A percentile compares a stretch with the other conserved stretches of the same genome.
Evolutionary conservation across 495 filamentous ascomycete species (phyloP).

Genomic region (Annulohypoxylon bovei): DNA sequence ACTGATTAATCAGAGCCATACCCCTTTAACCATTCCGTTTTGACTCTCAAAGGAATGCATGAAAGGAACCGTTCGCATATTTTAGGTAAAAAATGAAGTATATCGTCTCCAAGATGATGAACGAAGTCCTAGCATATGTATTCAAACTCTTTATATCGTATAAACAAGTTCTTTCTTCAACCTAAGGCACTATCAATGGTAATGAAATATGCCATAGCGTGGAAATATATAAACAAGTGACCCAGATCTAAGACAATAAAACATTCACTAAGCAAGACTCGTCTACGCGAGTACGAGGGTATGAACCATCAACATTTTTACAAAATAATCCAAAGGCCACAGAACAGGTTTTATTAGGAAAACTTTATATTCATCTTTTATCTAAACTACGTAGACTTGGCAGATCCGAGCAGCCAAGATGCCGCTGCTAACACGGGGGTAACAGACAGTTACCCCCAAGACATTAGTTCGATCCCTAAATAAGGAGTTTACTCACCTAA

Average conservation of each 20-base stretch:
- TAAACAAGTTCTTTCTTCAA: background rate
- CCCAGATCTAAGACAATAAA: too few species aligned
- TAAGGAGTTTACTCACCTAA: background rate
- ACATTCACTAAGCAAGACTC: background rate
- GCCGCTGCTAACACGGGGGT: background rate
- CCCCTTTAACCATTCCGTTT: too few species aligned
- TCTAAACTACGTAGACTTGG: background rate
- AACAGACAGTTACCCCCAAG: too few species aligned
- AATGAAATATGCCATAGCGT: background rate
- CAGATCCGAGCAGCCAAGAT: background rate
- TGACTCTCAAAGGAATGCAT: background rate
- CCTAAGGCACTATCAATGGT: background rate
- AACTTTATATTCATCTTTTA: conserved; percentile 1
- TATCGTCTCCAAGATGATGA: background rate
- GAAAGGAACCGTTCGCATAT: background rate
- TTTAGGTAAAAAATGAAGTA: background rate
- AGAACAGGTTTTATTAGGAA: background rate
- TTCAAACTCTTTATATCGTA: background rate
- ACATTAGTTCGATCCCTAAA: too few species aligned
- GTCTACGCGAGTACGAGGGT: background rate
- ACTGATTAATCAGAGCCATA: too few species aligned
- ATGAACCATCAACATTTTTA: background rate
- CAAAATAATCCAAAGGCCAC: background rate
- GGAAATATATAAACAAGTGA: background rate
- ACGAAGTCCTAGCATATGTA: background rate